These are phyloP conservation scores for Macrotyloma uniflorum DNA, from an alignment of 306 rosid genomes.

Conservation along the genomic window DNA sequence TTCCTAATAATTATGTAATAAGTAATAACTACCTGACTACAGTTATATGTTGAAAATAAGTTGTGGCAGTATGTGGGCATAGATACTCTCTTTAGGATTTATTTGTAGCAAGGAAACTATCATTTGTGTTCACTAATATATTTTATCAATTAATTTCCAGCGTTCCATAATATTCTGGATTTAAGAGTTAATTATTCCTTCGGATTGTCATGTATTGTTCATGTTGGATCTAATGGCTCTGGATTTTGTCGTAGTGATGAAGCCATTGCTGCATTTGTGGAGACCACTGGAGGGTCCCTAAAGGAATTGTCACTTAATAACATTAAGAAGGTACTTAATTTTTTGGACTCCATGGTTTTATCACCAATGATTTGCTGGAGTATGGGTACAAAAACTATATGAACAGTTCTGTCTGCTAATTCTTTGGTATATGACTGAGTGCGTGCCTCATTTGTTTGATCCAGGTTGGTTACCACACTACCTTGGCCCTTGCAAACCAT, in stretches of 20 bases:
- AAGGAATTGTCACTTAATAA: constrained; percentile 77
- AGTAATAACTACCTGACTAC: not conserved
- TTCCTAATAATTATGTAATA: not conserved
- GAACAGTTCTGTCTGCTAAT: not conserved
- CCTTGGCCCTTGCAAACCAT: constrained; percentile 65
- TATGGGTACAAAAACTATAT: not conserved
- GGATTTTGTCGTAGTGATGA: constrained; percentile 65
- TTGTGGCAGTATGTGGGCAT: not conserved
- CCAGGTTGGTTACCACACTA: constrained; percentile 79
- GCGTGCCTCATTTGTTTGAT: constrained; percentile 31
- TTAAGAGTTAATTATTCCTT: not conserved
- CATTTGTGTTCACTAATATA: not conserved
- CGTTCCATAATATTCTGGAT: not conserved
- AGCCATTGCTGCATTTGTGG: constrained; percentile 83
- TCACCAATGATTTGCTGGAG: constrained; percentile 3
- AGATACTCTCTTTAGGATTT: not conserved
- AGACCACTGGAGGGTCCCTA: constrained; percentile 64
- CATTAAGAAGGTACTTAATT: constrained; percentile 59
- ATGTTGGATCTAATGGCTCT: not conserved
- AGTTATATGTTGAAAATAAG: not conserved
- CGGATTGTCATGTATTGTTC: not conserved
- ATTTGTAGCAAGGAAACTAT: not conserved
- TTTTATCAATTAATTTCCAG: not conserved
- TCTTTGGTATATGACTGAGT: constrained; percentile 29
- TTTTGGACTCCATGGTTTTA: constrained; percentile 6